Base-by-base conservation (phyloP, 108 stramenopile species). In the Pseudonitzschia pungens region DNA sequence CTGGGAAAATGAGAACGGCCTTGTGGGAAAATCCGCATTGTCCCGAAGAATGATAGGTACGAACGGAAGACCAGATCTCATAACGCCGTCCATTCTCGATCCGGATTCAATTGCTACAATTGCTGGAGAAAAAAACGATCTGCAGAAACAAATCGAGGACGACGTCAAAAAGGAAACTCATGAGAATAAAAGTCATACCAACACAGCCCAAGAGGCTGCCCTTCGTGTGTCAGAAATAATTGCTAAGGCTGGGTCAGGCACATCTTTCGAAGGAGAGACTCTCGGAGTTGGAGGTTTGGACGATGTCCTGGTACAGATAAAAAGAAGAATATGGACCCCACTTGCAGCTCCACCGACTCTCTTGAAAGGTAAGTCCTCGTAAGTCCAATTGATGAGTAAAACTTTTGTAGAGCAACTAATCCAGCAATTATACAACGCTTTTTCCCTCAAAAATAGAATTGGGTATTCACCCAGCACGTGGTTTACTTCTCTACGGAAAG, bases 241-340 rank as follows among this genome's bases (percentile, higher is more conserved):
- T 57, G 92, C 92, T 15, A 69, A 71, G 43, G 89, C 89, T 20
- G 92, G 92, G 22, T 80, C 87, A 27, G 90, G 87, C 53, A 29
- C 73, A n/a, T 79, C 83, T 15, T 94, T 94, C 77, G 77, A 82
- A 0, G 93, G 93, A 20, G 76, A 82, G 60, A 74, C 70, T 14
- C 72, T 95, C 26, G 92, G 89, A 20, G 82, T 93, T 53, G 92
- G 95, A 22, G 95, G 95, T 32, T 76, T 96, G 28, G 91, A 94
- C 70, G 89, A 91, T 66, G 91, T 94, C 0, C 75, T 93, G 21
- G 74, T 83, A 18, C 79, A 90, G 53, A 82, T 96, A 8, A 87
- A 89, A 50, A 72, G 92, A 56, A 81, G 95, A 12, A 85, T 96
- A 2, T 96, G 90, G 90, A 89, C 86, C 32, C 95, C 95, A 2